These are phyloP conservation scores for Mycena galopus DNA, from an alignment of 768 basidiomycete genomes.

Conservation along the genomic window DNA sequence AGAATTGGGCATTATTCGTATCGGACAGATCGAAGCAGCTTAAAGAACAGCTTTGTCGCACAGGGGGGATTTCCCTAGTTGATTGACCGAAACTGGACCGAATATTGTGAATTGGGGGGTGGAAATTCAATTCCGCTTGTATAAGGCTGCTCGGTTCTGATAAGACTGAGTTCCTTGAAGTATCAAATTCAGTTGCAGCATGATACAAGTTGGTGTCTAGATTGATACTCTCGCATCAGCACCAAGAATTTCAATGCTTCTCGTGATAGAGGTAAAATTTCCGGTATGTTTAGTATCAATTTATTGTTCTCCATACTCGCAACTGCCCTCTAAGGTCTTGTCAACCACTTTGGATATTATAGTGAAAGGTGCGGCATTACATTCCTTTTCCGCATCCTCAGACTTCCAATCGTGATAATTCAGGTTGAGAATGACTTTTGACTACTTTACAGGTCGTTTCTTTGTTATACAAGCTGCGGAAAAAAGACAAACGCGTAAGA, in stretches of 20 bases:
- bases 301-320: neutral
- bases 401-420: neutral
- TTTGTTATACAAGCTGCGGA: neutral
- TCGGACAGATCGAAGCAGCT: too few species aligned
- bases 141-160: too few species aligned
- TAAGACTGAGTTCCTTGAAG: too few species aligned
- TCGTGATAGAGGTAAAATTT: neutral
- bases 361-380: neutral
- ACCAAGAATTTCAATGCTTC: neutral
- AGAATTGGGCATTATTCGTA: too few species aligned
- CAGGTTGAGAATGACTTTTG: neutral
- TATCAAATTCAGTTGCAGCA: neutral
- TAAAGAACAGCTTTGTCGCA: too few species aligned
- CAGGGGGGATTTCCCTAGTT: too few species aligned
- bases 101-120: too few species aligned
- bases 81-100: too few species aligned
- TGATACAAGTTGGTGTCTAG: neutral
- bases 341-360: neutral
- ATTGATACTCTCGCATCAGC: neutral
- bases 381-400: neutral
- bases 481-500: neutral
- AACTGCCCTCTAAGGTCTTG: neutral
- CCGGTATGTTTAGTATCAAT: neutral
- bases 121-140: too few species aligned
- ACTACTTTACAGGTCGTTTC: neutral